Evolutionary conservation across 164 flowering plant species (phyloP).

Genomic region (Umbellularia californica): DNA sequence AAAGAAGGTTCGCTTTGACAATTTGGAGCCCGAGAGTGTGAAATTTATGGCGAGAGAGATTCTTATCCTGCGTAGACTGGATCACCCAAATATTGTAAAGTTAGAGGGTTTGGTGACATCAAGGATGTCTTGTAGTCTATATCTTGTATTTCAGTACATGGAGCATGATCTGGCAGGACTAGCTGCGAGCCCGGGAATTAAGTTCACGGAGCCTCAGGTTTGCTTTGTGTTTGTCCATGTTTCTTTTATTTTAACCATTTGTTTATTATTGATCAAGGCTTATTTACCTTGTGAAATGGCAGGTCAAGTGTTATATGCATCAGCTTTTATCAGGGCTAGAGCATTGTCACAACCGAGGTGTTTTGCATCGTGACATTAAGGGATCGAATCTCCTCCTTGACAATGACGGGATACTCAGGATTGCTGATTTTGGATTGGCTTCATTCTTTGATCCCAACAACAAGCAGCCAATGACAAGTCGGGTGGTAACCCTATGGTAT

Average conservation of each 20-base stretch:
- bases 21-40: slow-evolving; percentile 55
- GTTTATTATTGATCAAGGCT: background rate
- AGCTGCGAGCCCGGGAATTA: slow-evolving; percentile 66
- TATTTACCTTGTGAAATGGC: slow-evolving; percentile 1
- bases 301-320: slow-evolving; percentile 49
- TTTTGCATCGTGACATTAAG: slow-evolving; percentile 78
- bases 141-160: slow-evolving; percentile 72
- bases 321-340: slow-evolving; percentile 44
- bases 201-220: slow-evolving; percentile 38
- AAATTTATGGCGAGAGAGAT: slow-evolving; percentile 92
- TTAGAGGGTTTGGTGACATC: slow-evolving; percentile 37
- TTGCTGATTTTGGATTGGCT: slow-evolving; percentile 66
- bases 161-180: slow-evolving; percentile 95
- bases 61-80: slow-evolving; percentile 42
- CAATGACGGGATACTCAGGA: slow-evolving; percentile 67
- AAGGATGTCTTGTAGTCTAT: slow-evolving; percentile 59
- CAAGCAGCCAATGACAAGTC: slow-evolving; percentile 80
- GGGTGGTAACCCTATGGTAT: slow-evolving; percentile 47
- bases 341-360: slow-evolving; percentile 39
- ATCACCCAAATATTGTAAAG: slow-evolving; percentile 36
- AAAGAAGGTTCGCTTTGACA: slow-evolving; percentile 54
- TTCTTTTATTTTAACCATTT: background rate
- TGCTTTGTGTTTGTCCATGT: background rate
- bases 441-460: slow-evolving; percentile 41
- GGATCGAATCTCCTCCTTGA: slow-evolving; percentile 87